Base-by-base conservation (phyloP, 2,329 filamentous ascomycete genomes). In the Pseudocercospora macadamiae region DNA sequence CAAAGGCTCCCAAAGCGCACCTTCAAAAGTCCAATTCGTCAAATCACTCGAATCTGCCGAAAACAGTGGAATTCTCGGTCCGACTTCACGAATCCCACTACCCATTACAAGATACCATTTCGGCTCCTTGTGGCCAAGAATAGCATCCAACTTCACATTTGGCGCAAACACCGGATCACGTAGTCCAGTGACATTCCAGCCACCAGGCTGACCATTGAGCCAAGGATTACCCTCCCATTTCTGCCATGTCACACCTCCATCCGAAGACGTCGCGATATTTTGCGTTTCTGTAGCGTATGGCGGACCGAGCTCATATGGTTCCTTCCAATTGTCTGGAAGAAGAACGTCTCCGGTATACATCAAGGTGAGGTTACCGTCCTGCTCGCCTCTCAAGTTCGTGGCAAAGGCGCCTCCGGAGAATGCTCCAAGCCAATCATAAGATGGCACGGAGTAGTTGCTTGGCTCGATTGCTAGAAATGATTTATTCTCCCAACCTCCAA, bases 361-460 rank as follows among this genome's bases (percentile, higher is more conserved):
- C 7, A 73, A 65, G 7, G 76, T 70, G 1, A 79, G 71, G 8
- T 76, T 76, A 19, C 76, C 77, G 56, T 79, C 73, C 42, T 73
- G 63, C 55, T 78, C 73, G 23, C 78, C 79, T 3, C 73, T 61
- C 0, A 79, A 67, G 9, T 79, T 80, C 6, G 78, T 76, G 1
- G 80, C 75, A 52, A 77, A 74, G 5, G 76, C 73, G 30, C 77
- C 79, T 4, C 81, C 81, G 7, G 77, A 80, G 65, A 83, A 83
- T 21, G 81, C 76, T 1, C 80, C 80, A 12, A 80, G 71, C 2
- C 76, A 72, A 55, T 83, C 78, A 61, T 82, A 82, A 4, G 44
- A 42, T 23, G 44, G 44, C 1, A 71, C 66, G 25, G 69, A 68
- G 54, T 71, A 69, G 51, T 74, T 75, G n/a, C 71, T 72, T 16